Base-by-base conservation (phyloP, 108 stramenopile genomes). In the Cyclotella kingstonii region DNA sequence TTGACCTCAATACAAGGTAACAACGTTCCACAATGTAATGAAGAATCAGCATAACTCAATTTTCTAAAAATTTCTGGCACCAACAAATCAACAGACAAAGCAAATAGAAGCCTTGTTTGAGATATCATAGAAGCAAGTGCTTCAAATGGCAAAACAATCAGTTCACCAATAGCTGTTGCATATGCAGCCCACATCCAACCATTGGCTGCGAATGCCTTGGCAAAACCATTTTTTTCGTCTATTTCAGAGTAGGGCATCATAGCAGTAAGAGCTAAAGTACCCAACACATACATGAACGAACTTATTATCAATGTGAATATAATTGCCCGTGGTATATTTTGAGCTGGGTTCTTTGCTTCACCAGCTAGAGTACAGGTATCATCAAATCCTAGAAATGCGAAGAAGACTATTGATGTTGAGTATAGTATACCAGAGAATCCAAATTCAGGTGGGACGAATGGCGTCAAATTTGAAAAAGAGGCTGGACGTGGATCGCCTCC, bases 341-440 rank as follows among this genome's bases (percentile, higher is more conserved):
- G 70, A 2, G 57, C 45, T 12, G 95, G 91, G 62, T 96, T 57
- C 40, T 77, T 78, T 1, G 93, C 86, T 65, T 96, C 95, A 2
- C 73, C 72, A 3, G 81, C 73, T 36, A 94, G 39, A 42, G 85
- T 89, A 54, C 83, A 84, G 19, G 93, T 82, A 64, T 86, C 85
- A 59, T 96, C 95, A 59, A 84, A 96, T 12, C 95, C 95, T 29
- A 95, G 48, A 60, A 81, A 96, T 0, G 90, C 95, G 72, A 96
- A 96, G 67, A 96, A 93, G 6, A 81, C 46, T 3, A 70, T 29
- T 4, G 70, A 61, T 1, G 70, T 36, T 4, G 47, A 60, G 10
- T 70, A 41, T 28, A 84, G 36, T 22, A 88, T 71, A 35, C 84
- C 84, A 0, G 41, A n/a, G 6, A 39, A 8, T 18, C 80, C 80